Evolutionary conservation across 2,329 filamentous ascomycete species (phyloP).

Genomic region (Claviceps maximensis): DNA sequence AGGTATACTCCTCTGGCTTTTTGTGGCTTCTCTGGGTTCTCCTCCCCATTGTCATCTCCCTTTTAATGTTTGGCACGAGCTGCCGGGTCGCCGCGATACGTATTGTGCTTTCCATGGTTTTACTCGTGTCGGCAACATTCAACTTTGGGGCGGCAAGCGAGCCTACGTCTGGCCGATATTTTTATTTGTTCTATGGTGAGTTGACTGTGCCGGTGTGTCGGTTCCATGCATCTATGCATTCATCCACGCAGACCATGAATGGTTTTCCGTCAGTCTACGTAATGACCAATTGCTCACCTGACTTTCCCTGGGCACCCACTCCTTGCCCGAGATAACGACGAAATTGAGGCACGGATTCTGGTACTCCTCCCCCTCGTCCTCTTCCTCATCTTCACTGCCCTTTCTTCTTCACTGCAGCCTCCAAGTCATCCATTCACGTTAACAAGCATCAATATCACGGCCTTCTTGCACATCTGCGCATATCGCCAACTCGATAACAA

Average conservation of each 20-base stretch:
- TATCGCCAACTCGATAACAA: conserved; percentile 29
- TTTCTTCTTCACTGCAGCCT: conserved; percentile 6
- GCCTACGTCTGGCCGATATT: conserved; percentile 21
- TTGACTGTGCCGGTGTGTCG: not conserved
- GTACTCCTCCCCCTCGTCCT: not conserved
- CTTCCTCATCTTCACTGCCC: not conserved
- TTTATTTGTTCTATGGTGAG: conserved; percentile 22
- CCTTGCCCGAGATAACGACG: no score
- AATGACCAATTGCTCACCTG: no score
- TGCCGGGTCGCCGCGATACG: not conserved
- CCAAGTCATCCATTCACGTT: conserved; percentile 9
- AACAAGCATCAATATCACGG: conserved; percentile 10
- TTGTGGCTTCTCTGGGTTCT: not conserved
- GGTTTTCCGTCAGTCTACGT: no score
- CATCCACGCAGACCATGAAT: no score
- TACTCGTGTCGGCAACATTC: conserved; percentile 15
- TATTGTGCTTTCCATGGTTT: conserved; percentile 6
- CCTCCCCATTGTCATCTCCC: not conserved
- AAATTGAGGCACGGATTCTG: no score
- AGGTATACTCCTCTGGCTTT: no score
- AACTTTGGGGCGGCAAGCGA: conserved; percentile 19
- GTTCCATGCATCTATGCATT: no score
- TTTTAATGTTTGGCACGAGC: not conserved
- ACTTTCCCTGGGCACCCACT: no score
- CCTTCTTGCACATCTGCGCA: conserved; percentile 9